phyloP scores from a whole-genome alignment of 345 rosid species.

The Aurinia saxatilis region DNA sequence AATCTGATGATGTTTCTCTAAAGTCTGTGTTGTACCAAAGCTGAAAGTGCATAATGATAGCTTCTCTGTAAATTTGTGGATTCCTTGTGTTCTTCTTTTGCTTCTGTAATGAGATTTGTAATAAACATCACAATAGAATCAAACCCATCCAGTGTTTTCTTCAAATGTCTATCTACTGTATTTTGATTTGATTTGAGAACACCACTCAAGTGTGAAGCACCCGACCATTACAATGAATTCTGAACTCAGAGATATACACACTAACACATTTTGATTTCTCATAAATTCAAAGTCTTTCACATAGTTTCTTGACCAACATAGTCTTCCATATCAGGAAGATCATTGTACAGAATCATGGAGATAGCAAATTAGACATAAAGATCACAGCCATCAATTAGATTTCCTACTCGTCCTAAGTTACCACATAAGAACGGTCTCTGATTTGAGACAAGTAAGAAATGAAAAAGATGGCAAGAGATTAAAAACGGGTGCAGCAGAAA shows the following conservation, averaged over 20 bases:
- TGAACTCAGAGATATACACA: constrained; percentile 6
- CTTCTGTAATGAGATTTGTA: constrained; percentile 23
- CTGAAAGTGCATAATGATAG: background rate
- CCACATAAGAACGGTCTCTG: constrained; percentile 25
- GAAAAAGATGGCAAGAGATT: constrained; percentile 13
- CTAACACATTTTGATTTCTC: constrained; percentile 2
- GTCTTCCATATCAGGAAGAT: constrained; percentile 20
- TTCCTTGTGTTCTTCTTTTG: constrained; percentile 5
- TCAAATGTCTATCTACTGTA: background rate
- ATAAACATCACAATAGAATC: constrained; percentile 11
- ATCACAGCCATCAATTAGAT: constrained; percentile 31
- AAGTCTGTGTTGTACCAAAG: constrained; percentile 14
- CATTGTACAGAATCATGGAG: constrained; percentile 10
- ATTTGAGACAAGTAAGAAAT: constrained; percentile 27
- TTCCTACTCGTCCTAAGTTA: constrained; percentile 24
- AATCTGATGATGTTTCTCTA: constrained; percentile 4
- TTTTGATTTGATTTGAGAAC: background rate
- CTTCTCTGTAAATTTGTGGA: constrained; percentile 27
- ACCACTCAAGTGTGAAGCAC: background rate
- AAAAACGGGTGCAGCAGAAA: constrained; percentile 9
- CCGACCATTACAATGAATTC: background rate
- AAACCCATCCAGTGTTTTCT: background rate
- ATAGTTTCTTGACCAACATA: constrained; percentile 19
- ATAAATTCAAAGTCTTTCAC: constrained; percentile 13
- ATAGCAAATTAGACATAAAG: constrained; percentile 26